These are phyloP conservation scores for Dryas integrifolia DNA, from an alignment of 331 rosid species.

Conservation along the genomic window DNA sequence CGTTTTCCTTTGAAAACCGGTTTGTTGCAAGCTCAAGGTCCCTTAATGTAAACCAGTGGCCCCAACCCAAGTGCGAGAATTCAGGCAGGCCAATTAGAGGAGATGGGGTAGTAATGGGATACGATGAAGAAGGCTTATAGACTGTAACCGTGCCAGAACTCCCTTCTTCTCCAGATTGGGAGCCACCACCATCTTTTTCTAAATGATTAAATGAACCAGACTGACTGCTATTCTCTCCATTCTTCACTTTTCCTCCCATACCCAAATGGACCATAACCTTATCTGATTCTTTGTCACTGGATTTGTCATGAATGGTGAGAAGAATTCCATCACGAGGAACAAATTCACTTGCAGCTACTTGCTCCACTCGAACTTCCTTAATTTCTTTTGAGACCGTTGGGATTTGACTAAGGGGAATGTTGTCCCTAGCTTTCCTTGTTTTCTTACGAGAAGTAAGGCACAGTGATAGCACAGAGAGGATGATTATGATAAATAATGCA, in stretches of 20 bases:
- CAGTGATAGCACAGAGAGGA: conserved; percentile 60
- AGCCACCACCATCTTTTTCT: conserved; percentile 61
- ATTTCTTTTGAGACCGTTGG: conserved; percentile 81
- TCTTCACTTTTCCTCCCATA: conserved; percentile 61
- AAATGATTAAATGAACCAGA: conserved; percentile 70
- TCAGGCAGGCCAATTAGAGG: conserved; percentile 83
- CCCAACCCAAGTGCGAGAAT: conserved; percentile 94
- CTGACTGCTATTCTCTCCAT: conserved; percentile 57
- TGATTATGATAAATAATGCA: conserved; percentile 61
- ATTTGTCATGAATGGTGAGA: conserved; percentile 77
- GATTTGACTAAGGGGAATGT: conserved; percentile 58
- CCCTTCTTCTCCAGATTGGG: conserved; percentile 74
- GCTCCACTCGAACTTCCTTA: conserved; percentile 87
- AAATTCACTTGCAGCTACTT: conserved; percentile 59
- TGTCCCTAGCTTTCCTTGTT: conserved; percentile 51
- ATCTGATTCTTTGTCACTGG: conserved; percentile 74
- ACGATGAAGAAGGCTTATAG: conserved; percentile 60
- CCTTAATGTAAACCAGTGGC: conserved; percentile 91
- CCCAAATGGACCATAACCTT: conserved; percentile 78
- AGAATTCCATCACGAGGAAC: conserved; percentile 75
- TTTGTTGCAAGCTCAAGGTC: conserved; percentile 88
- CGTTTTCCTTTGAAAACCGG: conserved; percentile 69
- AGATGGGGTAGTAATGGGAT: conserved; percentile 68
- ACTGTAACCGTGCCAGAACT: conserved; percentile 58
- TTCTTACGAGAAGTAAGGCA: conserved; percentile 77